phyloP scores from a whole-genome alignment of 441 rosid species.

The Gossypium trilobum region DNA sequence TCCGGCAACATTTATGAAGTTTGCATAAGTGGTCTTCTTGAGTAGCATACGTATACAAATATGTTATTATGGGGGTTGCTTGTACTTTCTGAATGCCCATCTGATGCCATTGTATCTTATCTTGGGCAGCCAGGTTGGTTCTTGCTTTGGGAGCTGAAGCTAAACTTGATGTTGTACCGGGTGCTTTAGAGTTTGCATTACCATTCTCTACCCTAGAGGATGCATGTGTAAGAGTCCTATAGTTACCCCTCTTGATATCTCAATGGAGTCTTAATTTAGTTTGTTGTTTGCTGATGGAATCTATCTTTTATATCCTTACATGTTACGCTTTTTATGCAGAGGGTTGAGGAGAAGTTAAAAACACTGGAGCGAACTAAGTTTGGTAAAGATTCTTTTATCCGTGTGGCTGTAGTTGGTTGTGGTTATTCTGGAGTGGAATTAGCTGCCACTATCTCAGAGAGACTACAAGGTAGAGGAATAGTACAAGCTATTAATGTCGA shows the following conservation, averaged over 20 bases:
- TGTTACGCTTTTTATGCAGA: conserved; percentile 37
- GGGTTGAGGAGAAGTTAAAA: conserved; percentile 49
- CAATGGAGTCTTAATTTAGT: not conserved
- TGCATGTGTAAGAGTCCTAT: conserved; percentile 56
- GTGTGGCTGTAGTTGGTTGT: conserved; percentile 79
- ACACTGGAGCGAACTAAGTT: conserved; percentile 65
- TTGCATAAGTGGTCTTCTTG: not conserved
- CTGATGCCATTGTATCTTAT: conserved; percentile 35
- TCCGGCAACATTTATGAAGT: not conserved
- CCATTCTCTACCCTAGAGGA: conserved; percentile 82
- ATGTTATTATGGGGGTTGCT: not conserved
- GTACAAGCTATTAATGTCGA: conserved; percentile 75
- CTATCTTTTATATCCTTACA: not conserved
- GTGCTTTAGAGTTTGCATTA: conserved; percentile 77
- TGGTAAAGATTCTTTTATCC: conserved; percentile 41
- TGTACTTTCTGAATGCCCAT: not conserved
- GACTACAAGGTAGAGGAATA: conserved; percentile 67
- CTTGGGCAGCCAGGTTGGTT: conserved; percentile 94
- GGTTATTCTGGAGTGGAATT: conserved; percentile 91
- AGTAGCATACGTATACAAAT: not conserved
- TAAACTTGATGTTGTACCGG: conserved; percentile 71
- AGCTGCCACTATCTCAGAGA: conserved; percentile 87
- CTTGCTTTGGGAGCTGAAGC: conserved; percentile 95
- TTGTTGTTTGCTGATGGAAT: not conserved
- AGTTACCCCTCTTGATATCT: not conserved